Base-by-base conservation (phyloP, 2,329 filamentous ascomycete species). In the Penicillium sclerotiorum region DNA sequence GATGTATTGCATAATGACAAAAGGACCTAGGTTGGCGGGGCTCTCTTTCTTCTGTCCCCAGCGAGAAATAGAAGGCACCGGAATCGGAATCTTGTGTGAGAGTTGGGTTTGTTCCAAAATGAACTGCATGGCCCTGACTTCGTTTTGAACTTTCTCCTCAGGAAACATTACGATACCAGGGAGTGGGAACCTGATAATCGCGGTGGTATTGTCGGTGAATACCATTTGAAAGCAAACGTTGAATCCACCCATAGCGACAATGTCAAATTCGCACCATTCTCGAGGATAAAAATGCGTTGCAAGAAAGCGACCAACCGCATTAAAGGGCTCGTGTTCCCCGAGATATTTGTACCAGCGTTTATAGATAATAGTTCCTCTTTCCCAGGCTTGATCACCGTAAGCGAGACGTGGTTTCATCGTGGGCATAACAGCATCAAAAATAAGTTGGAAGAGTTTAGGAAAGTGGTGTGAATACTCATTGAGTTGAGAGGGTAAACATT, bases 1-100 rank as follows among this genome's bases (percentile, higher is more conserved):
- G 4, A 57, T 45, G 36, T 63, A 70, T 17, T 65, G 60, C 66
- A 70, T 69, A 45, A 70, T 63, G 12, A 71, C 70, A 45, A 65
- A 73, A 1, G 67, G 66, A 4, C 64, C 65, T 1, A 71, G 44
- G 2, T 47, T 64, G 28, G 38, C 30, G 6, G 39, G 30, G 21
- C 45, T 47, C 30, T 47, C 46, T 20, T 47, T 39, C 28, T 8
- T 40, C 23, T 30, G 4, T 38, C 3, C 33, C 36, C 15, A 43
- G 28, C 30, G 28, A 18, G 30, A 13, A 9, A 55, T 4, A 2
- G 18, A 35, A n/a, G 52, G 46, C 0, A 52, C 23, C 0, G 47
- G 49, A 9, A 60, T 52, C 3, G 41, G 28, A 11, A 25, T 44
- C 44, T 38, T 46, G 3, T 44, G 2, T 25, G 41, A 35, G 7